Conservation (phyloP, 2,329 filamentous ascomycete genomes). For the Neofusicoccum ribis region DNA sequence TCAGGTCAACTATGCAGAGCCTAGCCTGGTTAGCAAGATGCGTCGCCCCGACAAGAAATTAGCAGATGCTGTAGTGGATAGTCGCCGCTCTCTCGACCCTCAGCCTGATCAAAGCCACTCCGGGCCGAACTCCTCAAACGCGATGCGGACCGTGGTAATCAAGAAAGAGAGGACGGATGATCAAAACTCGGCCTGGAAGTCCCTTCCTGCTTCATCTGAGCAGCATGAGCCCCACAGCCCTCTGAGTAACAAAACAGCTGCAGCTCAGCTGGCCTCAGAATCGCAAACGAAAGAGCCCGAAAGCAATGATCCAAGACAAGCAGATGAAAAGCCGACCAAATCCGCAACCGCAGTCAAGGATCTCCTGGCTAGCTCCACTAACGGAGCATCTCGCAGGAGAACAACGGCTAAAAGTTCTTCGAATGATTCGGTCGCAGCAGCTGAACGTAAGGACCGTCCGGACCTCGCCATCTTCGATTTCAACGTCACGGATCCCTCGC, state of each 20-base stretch:
- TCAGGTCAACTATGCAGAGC: conserved; percentile 52
- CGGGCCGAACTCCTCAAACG: conserved; percentile 2
- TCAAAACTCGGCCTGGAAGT: conserved; percentile 30
- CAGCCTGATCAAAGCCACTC: conserved; percentile 25
- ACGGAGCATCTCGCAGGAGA: conserved; percentile 28
- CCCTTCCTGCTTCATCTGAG: conserved; percentile 24
- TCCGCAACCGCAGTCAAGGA: conserved; percentile 36
- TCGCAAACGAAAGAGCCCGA: conserved; percentile 25
- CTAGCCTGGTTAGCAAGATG: conserved; percentile 51
- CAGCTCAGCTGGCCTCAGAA: conserved; percentile 20
- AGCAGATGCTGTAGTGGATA: conserved; percentile 43
- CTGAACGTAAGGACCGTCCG: conserved; percentile 26
- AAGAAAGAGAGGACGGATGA: conserved; percentile 31
- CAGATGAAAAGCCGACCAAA: conserved; percentile 28
- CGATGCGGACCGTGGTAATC: conserved; percentile 22
- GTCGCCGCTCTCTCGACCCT: conserved; percentile 23
- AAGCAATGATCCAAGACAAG: background rate
- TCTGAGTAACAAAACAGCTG: conserved; percentile 34
- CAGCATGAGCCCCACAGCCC: conserved; percentile 32
- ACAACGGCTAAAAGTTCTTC: conserved; percentile 10
- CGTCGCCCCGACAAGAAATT: conserved; percentile 49
- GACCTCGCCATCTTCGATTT: conserved; percentile 42
- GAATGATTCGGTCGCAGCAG: conserved; percentile 19
- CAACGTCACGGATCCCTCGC: conserved; percentile 32
- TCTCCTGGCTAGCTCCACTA: conserved; percentile 29